phyloP scores from a whole-genome alignment of 345 rosid genomes.

The Gossypium arboreum region DNA sequence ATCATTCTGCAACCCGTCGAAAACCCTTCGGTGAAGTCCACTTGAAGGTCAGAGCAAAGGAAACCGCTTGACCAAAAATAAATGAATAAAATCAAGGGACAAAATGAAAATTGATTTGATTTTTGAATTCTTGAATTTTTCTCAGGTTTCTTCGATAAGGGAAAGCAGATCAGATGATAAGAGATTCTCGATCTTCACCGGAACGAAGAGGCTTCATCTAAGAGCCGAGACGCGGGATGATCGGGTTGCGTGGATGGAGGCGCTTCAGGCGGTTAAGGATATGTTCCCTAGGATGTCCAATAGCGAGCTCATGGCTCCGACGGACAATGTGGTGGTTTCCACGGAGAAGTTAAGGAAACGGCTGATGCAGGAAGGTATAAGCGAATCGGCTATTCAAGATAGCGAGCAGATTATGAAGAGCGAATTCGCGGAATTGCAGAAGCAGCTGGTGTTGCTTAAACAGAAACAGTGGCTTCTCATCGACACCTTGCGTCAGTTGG shows the following conservation, averaged over 20 bases:
- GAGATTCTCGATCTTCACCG: constrained; percentile 91
- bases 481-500: constrained; percentile 83
- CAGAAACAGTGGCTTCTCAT: constrained; percentile 86
- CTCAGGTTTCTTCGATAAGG: constrained; percentile 65
- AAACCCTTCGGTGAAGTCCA: constrained; percentile 94
- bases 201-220: constrained; percentile 83
- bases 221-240: constrained; percentile 82
- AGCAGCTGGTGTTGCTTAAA: constrained; percentile 70
- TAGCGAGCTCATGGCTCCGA: constrained; percentile 82
- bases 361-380: constrained; percentile 64
- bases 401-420: constrained; percentile 82
- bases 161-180: constrained; percentile 90
- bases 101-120: not conserved
- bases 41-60: constrained; percentile 56
- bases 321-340: constrained; percentile 46
- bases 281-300: constrained; percentile 95
- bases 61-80: not conserved
- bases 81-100: not conserved
- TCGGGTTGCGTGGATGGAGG: constrained; percentile 81
- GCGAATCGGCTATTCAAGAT: constrained; percentile 70
- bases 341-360: constrained; percentile 76
- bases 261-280: constrained; percentile 85
- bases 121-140: not conserved
- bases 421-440: constrained; percentile 63
- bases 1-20: constrained; percentile 34